Evolutionary conservation across 495 filamentous ascomycete species (phyloP).

Genomic region (Trichoderma erinaceum): DNA sequence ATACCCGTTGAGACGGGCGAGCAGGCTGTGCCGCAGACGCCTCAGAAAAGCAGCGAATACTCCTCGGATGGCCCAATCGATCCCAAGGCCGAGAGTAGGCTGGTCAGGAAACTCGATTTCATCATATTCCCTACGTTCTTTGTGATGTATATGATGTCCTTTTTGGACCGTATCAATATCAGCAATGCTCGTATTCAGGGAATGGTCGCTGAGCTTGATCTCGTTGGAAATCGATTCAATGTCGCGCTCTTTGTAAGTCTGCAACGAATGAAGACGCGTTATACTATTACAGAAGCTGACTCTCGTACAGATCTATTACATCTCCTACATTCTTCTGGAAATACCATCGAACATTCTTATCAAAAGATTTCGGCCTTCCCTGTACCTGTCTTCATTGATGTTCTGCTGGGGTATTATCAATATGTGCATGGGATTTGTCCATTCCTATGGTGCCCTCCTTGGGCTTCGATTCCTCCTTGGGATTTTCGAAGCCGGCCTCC

Average conservation of each 20-base stretch:
- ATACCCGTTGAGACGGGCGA: neutral
- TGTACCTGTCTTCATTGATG: slow-evolving; percentile 48
- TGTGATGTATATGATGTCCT: slow-evolving; percentile 39
- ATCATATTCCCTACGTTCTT: slow-evolving; percentile 37
- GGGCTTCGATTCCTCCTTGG: slow-evolving; percentile 55
- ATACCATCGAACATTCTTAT: slow-evolving; percentile 57
- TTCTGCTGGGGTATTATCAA: slow-evolving; percentile 46
- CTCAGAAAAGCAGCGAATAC: neutral
- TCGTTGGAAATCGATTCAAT: slow-evolving; percentile 52
- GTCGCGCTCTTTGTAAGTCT: slow-evolving; percentile 49
- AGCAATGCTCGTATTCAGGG: slow-evolving; percentile 59
- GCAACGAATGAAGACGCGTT: neutral
- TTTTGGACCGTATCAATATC: slow-evolving; percentile 53
- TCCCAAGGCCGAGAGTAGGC: slow-evolving; percentile 24
- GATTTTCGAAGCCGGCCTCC: slow-evolving; percentile 55
- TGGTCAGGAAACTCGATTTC: slow-evolving; percentile 34
- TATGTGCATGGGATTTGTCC: slow-evolving; percentile 49
- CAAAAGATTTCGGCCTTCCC: slow-evolving; percentile 51
- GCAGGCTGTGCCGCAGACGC: neutral
- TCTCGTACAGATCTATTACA: slow-evolving; percentile 36
- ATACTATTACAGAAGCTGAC: neutral
- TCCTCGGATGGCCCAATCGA: slow-evolving; percentile 17
- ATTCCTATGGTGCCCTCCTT: slow-evolving; percentile 49
- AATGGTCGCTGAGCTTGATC: slow-evolving; percentile 51
- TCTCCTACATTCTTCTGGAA: slow-evolving; percentile 46